Base-by-base conservation (phyloP, 2,329 filamentous ascomycete species). In the Fusarium verrucosum region DNA sequence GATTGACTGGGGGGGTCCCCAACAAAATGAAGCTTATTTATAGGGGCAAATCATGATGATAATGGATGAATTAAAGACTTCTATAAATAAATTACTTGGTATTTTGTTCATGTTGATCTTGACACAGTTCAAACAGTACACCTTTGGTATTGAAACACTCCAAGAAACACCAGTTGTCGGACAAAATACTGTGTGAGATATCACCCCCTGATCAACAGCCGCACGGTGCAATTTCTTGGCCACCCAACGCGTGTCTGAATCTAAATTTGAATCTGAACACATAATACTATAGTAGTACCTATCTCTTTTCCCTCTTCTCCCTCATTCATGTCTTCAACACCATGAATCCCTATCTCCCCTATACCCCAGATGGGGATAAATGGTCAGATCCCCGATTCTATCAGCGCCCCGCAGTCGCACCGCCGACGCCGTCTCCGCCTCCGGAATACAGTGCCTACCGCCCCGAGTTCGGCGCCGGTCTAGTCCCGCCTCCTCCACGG, bases 161-260 rank as follows among this genome's bases (percentile, higher is more conserved):
- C 11, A 17, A 46, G 56, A 52, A 26, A 50, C 36, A 40, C n/a
- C 36, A 22, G 41, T 46, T 36, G 45, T 45, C 30, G 41, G 44
- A n/a, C n/a, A n/a, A n/a, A 22, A 42, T 66, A 68, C 64, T 52
- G 64, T 66, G 64, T 25, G 32, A 43, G 45, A 25, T 37, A 26
- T 22, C 8, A 42, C 16, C 64, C 58, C 64, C 46, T 67, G 50
- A 50, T 16, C 25, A 17, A 14, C 19, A 17, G 13, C 19, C 46
- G 54, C 65, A 68, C 65, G 58, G 65, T 68, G 60, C 53, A 68
- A 68, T 68, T 59, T 68, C 65, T 68, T 65, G 51, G 62, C 62
- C 61, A 60, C 47, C 30, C 32, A 37, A 65, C 60, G 41, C 50
- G 43, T 43, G 32, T 47, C 50, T 51, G 22, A 19, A 36, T 7